Percentiles rank a stretch among this genome's conserved stretches.
These are phyloP conservation scores for Leccinum angustisporum DNA, from an alignment of 1,284 basidiomycete species.

Conservation along the genomic window DNA sequence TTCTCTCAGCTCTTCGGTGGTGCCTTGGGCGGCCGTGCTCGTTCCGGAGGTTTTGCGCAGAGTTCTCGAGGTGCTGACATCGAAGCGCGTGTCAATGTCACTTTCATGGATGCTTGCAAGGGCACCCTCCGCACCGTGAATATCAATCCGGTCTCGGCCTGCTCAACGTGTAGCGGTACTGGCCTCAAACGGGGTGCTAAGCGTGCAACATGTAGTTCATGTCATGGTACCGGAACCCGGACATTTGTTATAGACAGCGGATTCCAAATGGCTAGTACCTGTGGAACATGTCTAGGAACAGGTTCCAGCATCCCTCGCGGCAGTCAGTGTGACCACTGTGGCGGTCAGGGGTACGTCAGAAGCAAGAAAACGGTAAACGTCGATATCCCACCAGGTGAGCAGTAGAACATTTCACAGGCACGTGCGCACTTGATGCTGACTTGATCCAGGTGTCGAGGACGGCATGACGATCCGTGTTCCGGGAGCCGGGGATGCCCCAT, in stretches of 20 bases:
- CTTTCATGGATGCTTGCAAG: constrained; percentile 93
- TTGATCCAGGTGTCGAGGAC: constrained; percentile 81
- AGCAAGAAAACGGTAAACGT: constrained; percentile 79
- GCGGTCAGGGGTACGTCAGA: constrained; percentile 87
- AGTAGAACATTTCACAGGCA: constrained; percentile 7
- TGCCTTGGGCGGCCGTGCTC: constrained; percentile 55
- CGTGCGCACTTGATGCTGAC: constrained; percentile 19
- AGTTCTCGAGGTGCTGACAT: constrained; percentile 80
- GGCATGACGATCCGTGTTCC: constrained; percentile 92
- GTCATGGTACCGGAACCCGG: constrained; percentile 85
- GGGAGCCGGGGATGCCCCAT: constrained; percentile 83
- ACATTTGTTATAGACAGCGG: constrained; percentile 93
- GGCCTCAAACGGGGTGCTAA: constrained; percentile 90
- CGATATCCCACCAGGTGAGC: constrained; percentile 82
- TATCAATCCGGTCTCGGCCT: constrained; percentile 83
- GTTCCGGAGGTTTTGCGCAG: constrained; percentile 48
- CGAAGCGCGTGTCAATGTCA: constrained; percentile 75
- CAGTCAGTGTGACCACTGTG: constrained; percentile 80
- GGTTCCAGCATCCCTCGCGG: constrained; percentile 81
- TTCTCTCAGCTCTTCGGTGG: constrained; percentile 88
- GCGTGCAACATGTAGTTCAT: constrained; percentile 77
- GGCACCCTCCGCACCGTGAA: constrained; percentile 81
- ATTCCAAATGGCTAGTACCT: constrained; percentile 97
- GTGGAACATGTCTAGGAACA: constrained; percentile 80
- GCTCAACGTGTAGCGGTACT: constrained; percentile 81